Conservation (phyloP, 306 rosid genomes). For the Arachis hypogaea region DNA sequence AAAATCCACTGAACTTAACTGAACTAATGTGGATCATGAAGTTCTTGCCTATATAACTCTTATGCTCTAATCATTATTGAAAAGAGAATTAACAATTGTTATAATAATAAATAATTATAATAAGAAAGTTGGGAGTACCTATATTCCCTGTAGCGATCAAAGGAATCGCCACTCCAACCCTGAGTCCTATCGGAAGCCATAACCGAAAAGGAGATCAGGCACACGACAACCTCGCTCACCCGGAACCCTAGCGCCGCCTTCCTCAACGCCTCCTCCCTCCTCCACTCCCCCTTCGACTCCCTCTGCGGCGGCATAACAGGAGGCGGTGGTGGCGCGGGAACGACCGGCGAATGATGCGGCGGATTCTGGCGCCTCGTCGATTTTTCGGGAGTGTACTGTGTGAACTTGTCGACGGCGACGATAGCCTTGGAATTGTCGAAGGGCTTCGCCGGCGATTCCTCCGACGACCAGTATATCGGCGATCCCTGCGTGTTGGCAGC, state of each 20-base stretch:
- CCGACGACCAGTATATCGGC: slow-evolving; percentile 62
- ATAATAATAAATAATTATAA: no score
- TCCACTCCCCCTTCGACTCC: slow-evolving; percentile 45
- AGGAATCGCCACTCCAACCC: slow-evolving; percentile 98
- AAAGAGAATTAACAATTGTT: no score
- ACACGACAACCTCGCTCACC: slow-evolving; percentile 66
- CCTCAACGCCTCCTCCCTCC: slow-evolving; percentile 48
- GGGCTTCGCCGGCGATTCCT: slow-evolving; percentile 47
- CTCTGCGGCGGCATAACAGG: slow-evolving; percentile 38
- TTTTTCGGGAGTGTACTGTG: slow-evolving; percentile 44
- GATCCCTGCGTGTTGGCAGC: slow-evolving; percentile 52
- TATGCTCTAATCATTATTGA: no score
- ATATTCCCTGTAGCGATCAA: slow-evolving; percentile 92
- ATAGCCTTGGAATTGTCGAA: slow-evolving; percentile 63
- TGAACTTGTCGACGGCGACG: slow-evolving; percentile 44
- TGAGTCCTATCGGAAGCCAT: slow-evolving; percentile 93
- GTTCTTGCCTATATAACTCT: no score
- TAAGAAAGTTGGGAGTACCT: slow-evolving; percentile 48
- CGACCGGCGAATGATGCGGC: slow-evolving; percentile 39
- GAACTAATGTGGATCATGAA: no score
- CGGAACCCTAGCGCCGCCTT: slow-evolving; percentile 85
- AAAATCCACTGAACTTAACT: no score
- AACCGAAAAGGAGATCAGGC: slow-evolving; percentile 84
- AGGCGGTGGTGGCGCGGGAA: slow-evolving; percentile 44
- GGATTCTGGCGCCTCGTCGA: slow-evolving; percentile 29